Evolutionary conservation across 768 basidiomycete genomes (phyloP).

Genomic region (Rhizopogon salebrosus): DNA sequence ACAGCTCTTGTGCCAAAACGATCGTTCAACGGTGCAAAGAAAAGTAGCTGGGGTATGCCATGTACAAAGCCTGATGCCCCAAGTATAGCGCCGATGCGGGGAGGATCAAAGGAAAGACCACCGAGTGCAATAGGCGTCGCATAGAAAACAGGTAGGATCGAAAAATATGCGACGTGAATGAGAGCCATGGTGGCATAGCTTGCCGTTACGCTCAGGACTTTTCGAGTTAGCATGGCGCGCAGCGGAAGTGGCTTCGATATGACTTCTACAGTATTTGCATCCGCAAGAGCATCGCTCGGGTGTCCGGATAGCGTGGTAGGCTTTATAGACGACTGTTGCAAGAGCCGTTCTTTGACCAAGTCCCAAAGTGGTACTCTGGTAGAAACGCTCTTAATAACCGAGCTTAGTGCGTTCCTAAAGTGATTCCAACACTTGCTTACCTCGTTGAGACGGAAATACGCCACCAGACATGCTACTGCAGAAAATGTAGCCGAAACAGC

Average conservation of each 20-base stretch:
- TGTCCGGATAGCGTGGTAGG: neutral
- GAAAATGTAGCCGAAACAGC: constrained; percentile 55
- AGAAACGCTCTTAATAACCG: neutral
- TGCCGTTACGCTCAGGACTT: constrained; percentile 50
- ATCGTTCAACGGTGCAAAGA: constrained; percentile 54
- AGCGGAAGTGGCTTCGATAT: constrained; percentile 36
- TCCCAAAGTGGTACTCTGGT: neutral
- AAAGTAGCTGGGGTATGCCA: constrained; percentile 51
- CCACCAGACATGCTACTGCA: constrained; percentile 42
- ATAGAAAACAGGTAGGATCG: constrained; percentile 32
- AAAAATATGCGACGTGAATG: constrained; percentile 57
- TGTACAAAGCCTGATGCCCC: constrained; percentile 19
- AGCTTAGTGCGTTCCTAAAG: neutral
- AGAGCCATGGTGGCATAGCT: constrained; percentile 63
- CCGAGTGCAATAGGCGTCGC: constrained; percentile 26
- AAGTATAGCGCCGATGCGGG: constrained; percentile 25
- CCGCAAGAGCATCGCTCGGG: neutral
- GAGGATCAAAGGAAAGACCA: constrained; percentile 21
- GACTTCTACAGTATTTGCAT: neutral
- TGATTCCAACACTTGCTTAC: constrained; percentile 15
- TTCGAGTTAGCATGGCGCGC: constrained; percentile 42
- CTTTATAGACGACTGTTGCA: neutral
- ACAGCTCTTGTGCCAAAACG: constrained; percentile 54
- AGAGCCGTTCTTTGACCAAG: neutral
- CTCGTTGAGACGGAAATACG: constrained; percentile 52